phyloP scores from a whole-genome alignment of 2,329 filamentous ascomycete genomes.

The Macrophomina phaseolina region DNA sequence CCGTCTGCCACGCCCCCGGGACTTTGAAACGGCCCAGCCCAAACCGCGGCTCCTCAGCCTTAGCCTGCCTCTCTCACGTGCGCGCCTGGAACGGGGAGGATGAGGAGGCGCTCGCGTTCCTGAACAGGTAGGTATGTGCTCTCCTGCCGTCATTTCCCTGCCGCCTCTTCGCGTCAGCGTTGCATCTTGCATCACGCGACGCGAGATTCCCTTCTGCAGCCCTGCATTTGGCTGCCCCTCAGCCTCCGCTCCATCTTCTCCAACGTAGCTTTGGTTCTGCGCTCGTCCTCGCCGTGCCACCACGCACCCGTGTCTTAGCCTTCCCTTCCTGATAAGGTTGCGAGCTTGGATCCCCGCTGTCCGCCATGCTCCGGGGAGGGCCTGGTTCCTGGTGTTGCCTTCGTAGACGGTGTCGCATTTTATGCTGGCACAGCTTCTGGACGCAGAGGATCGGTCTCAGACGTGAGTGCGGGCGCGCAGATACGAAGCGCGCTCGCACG shows the following conservation, averaged over 20 bases:
- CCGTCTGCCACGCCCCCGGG: background rate
- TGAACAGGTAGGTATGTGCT: constrained; percentile 6
- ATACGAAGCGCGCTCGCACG: constrained; percentile 5
- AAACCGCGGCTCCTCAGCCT: constrained; percentile 18
- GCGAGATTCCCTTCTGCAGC: background rate
- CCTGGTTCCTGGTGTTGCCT: background rate
- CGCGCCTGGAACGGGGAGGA: background rate
- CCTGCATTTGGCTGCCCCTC: constrained; percentile 5
- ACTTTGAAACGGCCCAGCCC: constrained; percentile 17
- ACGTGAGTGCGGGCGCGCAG: background rate
- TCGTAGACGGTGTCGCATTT: background rate
- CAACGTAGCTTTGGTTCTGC: background rate
- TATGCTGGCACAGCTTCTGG: constrained; percentile 6
- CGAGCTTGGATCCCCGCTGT: background rate
- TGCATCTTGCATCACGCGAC: constrained; percentile 19
- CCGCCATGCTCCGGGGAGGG: background rate
- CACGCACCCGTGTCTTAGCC: background rate
- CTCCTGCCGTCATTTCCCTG: background rate
- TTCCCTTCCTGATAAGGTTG: constrained; percentile 1
- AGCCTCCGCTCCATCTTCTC: background rate
- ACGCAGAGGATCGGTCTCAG: background rate
- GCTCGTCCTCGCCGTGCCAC: background rate
- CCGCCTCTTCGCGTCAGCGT: constrained; percentile 2
- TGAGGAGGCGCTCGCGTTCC: background rate
- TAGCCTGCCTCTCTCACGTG: background rate